Base-by-base conservation (phyloP, 768 basidiomycete species). In the Sarcomyxa edulis region DNA sequence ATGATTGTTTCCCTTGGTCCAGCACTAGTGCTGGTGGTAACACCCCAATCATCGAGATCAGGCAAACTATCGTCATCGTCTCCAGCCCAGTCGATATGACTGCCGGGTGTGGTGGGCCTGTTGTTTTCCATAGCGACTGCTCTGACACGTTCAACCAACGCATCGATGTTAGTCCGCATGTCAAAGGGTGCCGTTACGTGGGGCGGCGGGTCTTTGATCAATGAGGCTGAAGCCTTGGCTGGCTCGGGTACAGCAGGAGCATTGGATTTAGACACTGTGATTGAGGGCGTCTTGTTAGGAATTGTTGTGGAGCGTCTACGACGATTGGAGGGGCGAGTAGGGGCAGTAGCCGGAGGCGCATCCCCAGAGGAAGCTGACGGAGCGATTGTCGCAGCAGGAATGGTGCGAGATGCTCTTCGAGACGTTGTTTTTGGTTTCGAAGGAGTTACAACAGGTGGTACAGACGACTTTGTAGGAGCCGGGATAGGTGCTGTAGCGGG, bases 61-160 rank as follows among this genome's bases (percentile, higher is more conserved):
- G 89, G 88, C 2, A 92, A 65, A 45, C 74, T 79, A 50, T 84
- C 82, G 46, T 91, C 87, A 40, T 92, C 88, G 48, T 90, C 86
- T 24, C 82, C 83, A 28, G 89, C 89, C 89, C 89, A 92, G 58
- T 91, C 87, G 42, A 90, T 83, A 47, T 90, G 86, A 42, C 78
- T 84, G 23, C 80, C 82, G 10, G 84, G 84, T 1, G 84, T 83
- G 11, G 73, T 62, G 9, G 84, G 80, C 30, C 83, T 65, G 50
- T 76, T 68, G 37, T 75, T 68, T 22, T 69, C 78, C 77, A 87
- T 84, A 7, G 84, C 83, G 6, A 78, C 76, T 7, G 84, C 78
- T 33, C 84, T 66, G 8, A 85, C 80, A 36, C 77, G 82, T 53
- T 89, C 84, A 10, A 88, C 85, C 8, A 87, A 66, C n/a, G 78